Evolutionary conservation across 768 basidiomycete genomes (phyloP).

Genomic region (Baorangia bicolor): DNA sequence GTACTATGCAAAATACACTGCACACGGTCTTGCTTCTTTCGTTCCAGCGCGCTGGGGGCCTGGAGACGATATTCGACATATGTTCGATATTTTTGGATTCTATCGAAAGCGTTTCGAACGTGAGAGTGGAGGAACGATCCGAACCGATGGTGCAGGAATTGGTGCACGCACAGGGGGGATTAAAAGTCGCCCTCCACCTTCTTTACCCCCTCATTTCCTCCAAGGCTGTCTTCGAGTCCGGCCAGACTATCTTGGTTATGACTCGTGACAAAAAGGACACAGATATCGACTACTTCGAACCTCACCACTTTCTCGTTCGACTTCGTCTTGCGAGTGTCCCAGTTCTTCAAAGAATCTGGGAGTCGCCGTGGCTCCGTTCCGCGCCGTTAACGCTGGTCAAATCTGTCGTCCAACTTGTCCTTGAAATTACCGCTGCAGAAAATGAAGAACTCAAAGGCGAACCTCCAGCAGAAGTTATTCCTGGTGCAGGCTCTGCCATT

Average conservation of each 20-base stretch:
- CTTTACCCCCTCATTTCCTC: slow-evolving; percentile 74
- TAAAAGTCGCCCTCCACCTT: slow-evolving; percentile 80
- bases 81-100: slow-evolving; percentile 53
- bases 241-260: slow-evolving; percentile 71
- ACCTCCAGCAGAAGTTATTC: slow-evolving; percentile 34
- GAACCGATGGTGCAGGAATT: slow-evolving; percentile 61
- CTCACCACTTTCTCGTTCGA: slow-evolving; percentile 83
- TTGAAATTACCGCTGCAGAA: slow-evolving; percentile 81
- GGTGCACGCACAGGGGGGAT: slow-evolving; percentile 72
- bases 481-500: slow-evolving; percentile 31
- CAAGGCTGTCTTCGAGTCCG: slow-evolving; percentile 80
- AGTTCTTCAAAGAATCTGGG: slow-evolving; percentile 70
- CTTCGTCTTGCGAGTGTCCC: slow-evolving; percentile 73
- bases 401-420: slow-evolving; percentile 70
- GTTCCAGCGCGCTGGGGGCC: slow-evolving; percentile 69
- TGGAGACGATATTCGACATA: slow-evolving; percentile 63
- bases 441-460: slow-evolving; percentile 67
- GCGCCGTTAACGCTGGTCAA: slow-evolving; percentile 75
- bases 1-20: slow-evolving; percentile 66
- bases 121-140: slow-evolving; percentile 56
- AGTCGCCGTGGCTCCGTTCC: slow-evolving; percentile 74
- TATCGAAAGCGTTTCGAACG: slow-evolving; percentile 52
- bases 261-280: slow-evolving; percentile 79
- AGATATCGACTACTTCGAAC: slow-evolving; percentile 78
- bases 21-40: slow-evolving; percentile 81